Conservation (phyloP, 1,139 yeast species). For the Candida glucosophila region DNA sequence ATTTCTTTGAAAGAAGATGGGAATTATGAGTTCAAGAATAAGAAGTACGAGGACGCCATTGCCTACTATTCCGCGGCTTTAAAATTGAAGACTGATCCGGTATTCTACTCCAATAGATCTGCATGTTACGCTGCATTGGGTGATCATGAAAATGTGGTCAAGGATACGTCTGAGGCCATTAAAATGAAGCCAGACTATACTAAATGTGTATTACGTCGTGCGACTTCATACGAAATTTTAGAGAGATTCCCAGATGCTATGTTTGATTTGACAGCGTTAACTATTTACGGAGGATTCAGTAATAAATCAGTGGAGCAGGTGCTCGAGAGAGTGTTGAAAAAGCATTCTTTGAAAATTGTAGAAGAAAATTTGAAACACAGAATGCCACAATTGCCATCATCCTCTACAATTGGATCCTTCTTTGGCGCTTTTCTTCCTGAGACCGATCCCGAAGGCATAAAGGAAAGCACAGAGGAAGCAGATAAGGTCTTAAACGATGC, state of each 20-base stretch:
- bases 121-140: conserved; percentile 87
- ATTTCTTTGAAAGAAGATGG: conserved; percentile 83
- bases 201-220: conserved; percentile 74
- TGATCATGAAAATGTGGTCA: conserved; percentile 74
- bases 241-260: conserved; percentile 78
- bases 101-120: conserved; percentile 87
- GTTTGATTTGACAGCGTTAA: conserved; percentile 83
- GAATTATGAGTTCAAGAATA: conserved; percentile 65
- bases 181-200: conserved; percentile 81
- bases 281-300: conserved; percentile 69
- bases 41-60: conserved; percentile 66
- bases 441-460: conserved; percentile 41
- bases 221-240: conserved; percentile 77
- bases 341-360: conserved; percentile 62
- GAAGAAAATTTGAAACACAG: conserved; percentile 48
- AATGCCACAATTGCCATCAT: conserved; percentile 65
- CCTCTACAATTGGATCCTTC: conserved; percentile 79
- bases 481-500: conserved; percentile 65
- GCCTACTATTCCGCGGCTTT: conserved; percentile 74
- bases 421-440: conserved; percentile 61
- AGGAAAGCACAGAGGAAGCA: conserved; percentile 39
- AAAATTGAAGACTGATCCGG: conserved; percentile 68
- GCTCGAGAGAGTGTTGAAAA: conserved; percentile 79
- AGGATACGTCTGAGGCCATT: conserved; percentile 81
- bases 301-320: conserved; percentile 72